These are phyloP conservation scores for Ceratorhiza oryzae-sativae DNA, from an alignment of 1,284 basidiomycete species.

Conservation along the genomic window DNA sequence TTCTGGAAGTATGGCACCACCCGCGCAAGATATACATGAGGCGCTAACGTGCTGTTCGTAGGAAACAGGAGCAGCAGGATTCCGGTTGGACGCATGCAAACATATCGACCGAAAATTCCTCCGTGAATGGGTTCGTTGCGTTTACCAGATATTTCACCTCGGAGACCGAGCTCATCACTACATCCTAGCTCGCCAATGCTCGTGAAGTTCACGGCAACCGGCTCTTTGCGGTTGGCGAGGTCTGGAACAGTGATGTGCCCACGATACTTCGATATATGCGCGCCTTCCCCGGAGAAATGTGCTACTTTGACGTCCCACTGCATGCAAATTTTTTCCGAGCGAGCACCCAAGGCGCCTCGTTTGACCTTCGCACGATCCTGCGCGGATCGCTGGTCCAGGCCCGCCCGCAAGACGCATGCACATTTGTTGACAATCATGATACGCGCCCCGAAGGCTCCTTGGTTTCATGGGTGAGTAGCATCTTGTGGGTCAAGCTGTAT, in stretches of 20 bases:
- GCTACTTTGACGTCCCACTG: conserved; percentile 82
- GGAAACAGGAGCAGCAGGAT: conserved; percentile 82
- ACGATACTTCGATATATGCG: conserved; percentile 28
- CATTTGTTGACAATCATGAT: conserved; percentile 87
- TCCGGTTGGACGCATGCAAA: conserved; percentile 89
- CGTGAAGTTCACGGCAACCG: conserved; percentile 51
- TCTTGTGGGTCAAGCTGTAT: not conserved
- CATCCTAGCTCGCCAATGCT: conserved; percentile 50
- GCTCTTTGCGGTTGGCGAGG: conserved; percentile 77
- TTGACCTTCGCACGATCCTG: conserved; percentile 71
- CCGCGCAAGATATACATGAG: not conserved
- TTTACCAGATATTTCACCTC: not conserved
- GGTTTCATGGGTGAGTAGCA: conserved; percentile 73
- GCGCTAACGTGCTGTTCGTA: conserved; percentile 48
- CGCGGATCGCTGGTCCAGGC: conserved; percentile 62
- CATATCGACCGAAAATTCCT: conserved; percentile 75
- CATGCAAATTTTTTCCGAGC: conserved; percentile 75
- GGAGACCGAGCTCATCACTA: not conserved
- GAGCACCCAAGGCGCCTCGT: conserved; percentile 63
- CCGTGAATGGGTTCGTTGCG: conserved; percentile 64
- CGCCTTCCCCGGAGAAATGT: conserved; percentile 55
- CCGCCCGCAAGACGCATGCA: conserved; percentile 74
- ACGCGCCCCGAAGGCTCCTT: conserved; percentile 56
- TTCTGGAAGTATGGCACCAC: conserved; percentile 61
- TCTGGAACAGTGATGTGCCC: conserved; percentile 60